Base-by-base conservation (phyloP, 192 early-diverging fungal genomes). In the Rhizophagus sp. region DNA sequence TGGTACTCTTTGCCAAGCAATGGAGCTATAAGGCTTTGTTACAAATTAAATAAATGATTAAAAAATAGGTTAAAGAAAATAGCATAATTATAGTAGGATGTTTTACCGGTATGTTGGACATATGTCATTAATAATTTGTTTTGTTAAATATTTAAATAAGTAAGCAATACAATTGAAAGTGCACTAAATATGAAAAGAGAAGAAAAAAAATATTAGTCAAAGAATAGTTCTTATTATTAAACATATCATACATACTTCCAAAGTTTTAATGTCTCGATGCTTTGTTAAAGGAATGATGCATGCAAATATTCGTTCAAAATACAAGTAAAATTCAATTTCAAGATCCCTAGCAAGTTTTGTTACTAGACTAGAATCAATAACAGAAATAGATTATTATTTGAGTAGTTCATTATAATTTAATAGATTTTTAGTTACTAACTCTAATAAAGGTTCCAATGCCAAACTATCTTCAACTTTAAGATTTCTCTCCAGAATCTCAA, bases 301-400 rank as follows among this genome's bases (percentile, higher is more conserved):
- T 13, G 77, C 76, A 50, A 96, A 84, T n/a, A 98, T 76, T 11
- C 84, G 71, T 49, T 88, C 88, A 79, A 94, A 95, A 82, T 94
- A 92, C 33, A 91, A 91, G 79, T 91, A 92, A 24, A 97, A 90
- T 79, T 99, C 97, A 7, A 92, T 93, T 84, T 96, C 94, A n/a
- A 99, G 85, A 85, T 99, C 98, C 73, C 89, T 92, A 15, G 95
- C 93, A 66, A 99, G 85, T 34, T 93, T 88, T n/a, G 92, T 92
- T 0, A 91, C 86, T 76, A 99, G 83, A 74, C 94, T 92, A 69
- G 19, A 81, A 50, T 62, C 67, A 61, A 66, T 57, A 17, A 17
- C 81, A 62, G 44, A 81, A 63, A 36, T 33, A 22, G 36, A 41
- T 22, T 1, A 44, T 44, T 44, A 70, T n/a, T 25, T 44, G 6